Evolutionary conservation across 129 eudicot genomes (phyloP).

Genomic region (Daucus carota): DNA sequence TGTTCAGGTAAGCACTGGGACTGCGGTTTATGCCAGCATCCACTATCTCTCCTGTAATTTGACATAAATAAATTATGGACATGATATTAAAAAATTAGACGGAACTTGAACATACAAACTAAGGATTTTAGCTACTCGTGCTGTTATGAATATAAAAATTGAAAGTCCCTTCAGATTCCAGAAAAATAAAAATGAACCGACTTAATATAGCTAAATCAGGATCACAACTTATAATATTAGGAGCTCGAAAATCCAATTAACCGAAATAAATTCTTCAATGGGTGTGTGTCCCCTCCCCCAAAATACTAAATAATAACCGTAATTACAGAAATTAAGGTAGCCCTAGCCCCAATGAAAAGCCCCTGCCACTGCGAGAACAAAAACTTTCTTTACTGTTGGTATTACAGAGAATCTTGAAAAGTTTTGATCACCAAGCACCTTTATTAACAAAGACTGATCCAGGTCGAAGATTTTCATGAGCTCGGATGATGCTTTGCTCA

Average conservation of each 20-base stretch:
- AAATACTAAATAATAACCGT: not conserved
- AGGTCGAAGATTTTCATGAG: constrained; percentile 80
- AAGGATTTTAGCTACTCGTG: not conserved
- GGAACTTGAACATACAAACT: not conserved
- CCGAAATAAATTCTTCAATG: not conserved
- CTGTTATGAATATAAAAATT: constrained; percentile 1
- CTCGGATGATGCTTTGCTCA: constrained; percentile 82
- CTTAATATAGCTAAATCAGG: not conserved
- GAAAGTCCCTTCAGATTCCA: not conserved
- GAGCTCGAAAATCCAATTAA: not conserved
- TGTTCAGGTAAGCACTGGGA: constrained; percentile 91
- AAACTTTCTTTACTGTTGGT: not conserved
- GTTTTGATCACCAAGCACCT: constrained; percentile 33
- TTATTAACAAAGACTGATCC: constrained; percentile 79
- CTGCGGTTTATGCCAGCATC: constrained; percentile 94
- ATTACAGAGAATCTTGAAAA: not conserved
- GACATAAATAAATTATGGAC: not conserved
- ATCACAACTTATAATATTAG: not conserved
- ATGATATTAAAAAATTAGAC: not conserved
- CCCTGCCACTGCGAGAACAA: not conserved
- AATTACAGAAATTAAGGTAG: not conserved
- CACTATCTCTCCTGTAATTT: constrained; percentile 77
- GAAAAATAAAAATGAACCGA: not conserved
- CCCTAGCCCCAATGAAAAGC: not conserved
- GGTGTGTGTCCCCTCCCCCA: not conserved